These are phyloP conservation scores for Yamadazyma diospyri DNA, from an alignment of 1,139 yeast genomes.

Conservation along the genomic window DNA sequence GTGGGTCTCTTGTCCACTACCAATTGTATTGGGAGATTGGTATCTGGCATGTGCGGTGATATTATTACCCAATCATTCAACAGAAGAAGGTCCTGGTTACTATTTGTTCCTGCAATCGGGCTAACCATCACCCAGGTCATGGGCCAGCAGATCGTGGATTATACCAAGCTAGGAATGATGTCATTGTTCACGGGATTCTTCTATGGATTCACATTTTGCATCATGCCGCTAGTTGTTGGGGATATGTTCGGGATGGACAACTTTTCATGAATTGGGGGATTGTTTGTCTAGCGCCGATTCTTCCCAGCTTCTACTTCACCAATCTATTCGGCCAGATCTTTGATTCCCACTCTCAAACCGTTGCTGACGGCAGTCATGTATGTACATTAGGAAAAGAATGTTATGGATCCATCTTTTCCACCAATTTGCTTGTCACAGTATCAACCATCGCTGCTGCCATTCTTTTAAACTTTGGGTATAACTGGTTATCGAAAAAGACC, in stretches of 20 bases:
- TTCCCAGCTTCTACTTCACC: conserved; percentile 50
- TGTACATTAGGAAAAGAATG: conserved; percentile 43
- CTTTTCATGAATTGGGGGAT: conserved; percentile 58
- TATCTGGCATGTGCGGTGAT: conserved; percentile 54
- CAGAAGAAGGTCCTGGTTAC: conserved; percentile 42
- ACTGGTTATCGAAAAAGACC: conserved; percentile 6
- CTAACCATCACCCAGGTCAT: conserved; percentile 40
- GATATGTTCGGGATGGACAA: conserved; percentile 54
- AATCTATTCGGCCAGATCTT: conserved; percentile 49
- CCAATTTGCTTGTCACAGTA: conserved; percentile 30
- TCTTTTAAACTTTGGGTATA: conserved; percentile 24
- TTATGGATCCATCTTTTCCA: conserved; percentile 38
- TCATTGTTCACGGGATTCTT: conserved; percentile 51
- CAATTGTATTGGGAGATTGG: conserved; percentile 51
- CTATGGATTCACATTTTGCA: conserved; percentile 57
- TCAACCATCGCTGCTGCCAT: conserved; percentile 21
- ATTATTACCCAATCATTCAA: conserved; percentile 40
- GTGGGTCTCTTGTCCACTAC: conserved; percentile 54
- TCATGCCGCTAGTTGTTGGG: conserved; percentile 56
- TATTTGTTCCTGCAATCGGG: conserved; percentile 45
- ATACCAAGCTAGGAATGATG: conserved; percentile 29
- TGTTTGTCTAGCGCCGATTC: conserved; percentile 50
- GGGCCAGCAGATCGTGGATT: conserved; percentile 28
- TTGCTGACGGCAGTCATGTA: conserved; percentile 16
- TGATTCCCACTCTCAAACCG: conserved; percentile 38